phyloP scores from a whole-genome alignment of 2,329 filamentous ascomycete species.

The Pseudogymnoascus pannorum region DNA sequence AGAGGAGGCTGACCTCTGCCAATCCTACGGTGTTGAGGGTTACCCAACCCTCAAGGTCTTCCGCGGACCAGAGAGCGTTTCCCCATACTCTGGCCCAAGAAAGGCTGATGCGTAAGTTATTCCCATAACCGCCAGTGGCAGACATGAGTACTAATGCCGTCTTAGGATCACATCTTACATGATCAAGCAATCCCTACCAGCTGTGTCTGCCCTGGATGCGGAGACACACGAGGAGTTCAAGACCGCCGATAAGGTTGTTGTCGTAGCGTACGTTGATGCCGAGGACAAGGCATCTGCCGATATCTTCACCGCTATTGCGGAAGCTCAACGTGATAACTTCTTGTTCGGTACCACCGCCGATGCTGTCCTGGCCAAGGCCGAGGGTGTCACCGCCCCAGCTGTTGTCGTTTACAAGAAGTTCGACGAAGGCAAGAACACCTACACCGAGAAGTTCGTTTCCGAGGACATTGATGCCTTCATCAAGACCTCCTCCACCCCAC shows the following conservation, averaged over 20 bases:
- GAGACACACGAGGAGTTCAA: constrained; percentile 93
- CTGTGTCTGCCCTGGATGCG: constrained; percentile 75
- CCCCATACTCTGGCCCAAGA: constrained; percentile 80
- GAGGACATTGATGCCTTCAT: constrained; percentile 77
- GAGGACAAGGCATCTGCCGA: constrained; percentile 80
- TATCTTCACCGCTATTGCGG: constrained; percentile 62
- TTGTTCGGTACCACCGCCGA: constrained; percentile 88
- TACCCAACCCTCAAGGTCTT: constrained; percentile 99
- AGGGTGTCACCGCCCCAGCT: constrained; percentile 79
- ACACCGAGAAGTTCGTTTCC: constrained; percentile 71
- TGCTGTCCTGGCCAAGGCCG: constrained; percentile 74
- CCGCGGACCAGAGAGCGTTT: constrained; percentile 75
- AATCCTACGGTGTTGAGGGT: constrained; percentile 83
- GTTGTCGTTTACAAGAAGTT: constrained; percentile 96
- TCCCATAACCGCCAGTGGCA: not conserved
- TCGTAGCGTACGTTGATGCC: constrained; percentile 78
- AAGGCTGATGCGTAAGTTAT: constrained; percentile 66
- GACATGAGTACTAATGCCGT: constrained; percentile 11
- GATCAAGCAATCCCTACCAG: constrained; percentile 94
- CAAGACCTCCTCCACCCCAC: constrained; percentile 75
- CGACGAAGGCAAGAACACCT: constrained; percentile 88
- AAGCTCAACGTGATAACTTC: constrained; percentile 79
- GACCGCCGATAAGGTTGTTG: constrained; percentile 91
- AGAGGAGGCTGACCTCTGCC: constrained; percentile 85
- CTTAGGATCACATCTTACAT: constrained; percentile 71